phyloP scores from a whole-genome alignment of 2,329 filamentous ascomycete genomes.

The Graphilbum fragrans region DNA sequence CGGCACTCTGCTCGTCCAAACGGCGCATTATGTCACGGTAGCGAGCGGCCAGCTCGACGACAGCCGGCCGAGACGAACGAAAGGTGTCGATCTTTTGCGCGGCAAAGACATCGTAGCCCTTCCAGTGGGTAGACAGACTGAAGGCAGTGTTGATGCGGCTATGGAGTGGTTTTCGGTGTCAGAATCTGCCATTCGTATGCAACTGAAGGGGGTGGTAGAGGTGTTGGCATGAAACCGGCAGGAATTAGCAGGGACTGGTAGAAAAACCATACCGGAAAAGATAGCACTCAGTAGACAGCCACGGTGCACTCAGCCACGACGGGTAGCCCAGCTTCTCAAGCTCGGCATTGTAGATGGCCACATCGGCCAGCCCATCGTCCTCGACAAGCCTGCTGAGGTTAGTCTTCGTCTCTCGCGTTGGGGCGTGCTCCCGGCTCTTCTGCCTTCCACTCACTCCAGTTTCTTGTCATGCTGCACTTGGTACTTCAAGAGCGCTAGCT shows the following conservation, averaged over 20 bases:
- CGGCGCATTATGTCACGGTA: slow-evolving; percentile 51
- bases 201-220: too few relatives aligned
- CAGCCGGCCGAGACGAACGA: slow-evolving; percentile 71
- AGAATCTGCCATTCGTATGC: too few relatives aligned
- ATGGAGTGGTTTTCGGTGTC: not conserved
- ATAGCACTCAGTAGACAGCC: slow-evolving; percentile 92
- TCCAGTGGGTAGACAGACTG: slow-evolving; percentile 68
- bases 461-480: slow-evolving; percentile 82
- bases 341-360: slow-evolving; percentile 76
- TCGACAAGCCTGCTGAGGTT: slow-evolving; percentile 45
- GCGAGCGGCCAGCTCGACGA: slow-evolving; percentile 27
- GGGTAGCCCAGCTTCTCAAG: slow-evolving; percentile 60
- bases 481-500: slow-evolving; percentile 78
- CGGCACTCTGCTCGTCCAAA: slow-evolving; percentile 32
- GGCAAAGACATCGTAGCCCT: slow-evolving; percentile 77
- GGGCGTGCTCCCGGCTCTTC: not conserved
- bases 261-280: slow-evolving; percentile 61
- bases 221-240: not conserved
- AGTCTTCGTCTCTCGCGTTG: not conserved
- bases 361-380: slow-evolving; percentile 67
- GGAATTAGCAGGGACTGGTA: not conserved
- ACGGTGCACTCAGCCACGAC: slow-evolving; percentile 74
- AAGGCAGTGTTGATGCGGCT: slow-evolving; percentile 73
- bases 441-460: slow-evolving; percentile 27
- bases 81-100: slow-evolving; percentile 88